These are phyloP conservation scores for Aspergillus ostianus DNA, from an alignment of 495 filamentous ascomycete species.

Conservation along the genomic window DNA sequence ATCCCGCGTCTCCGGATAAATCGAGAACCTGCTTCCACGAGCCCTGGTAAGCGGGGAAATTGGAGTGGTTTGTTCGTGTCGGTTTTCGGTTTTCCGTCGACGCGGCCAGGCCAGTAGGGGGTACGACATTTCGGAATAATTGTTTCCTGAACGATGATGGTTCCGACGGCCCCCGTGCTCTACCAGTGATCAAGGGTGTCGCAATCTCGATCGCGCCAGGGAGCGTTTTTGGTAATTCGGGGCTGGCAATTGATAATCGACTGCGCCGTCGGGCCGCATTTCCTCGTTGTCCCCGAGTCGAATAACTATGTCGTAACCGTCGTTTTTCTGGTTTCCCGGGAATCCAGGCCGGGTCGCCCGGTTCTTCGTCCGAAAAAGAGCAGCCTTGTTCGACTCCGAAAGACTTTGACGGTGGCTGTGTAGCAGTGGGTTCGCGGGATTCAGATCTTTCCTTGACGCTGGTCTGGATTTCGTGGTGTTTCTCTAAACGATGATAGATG, in stretches of 20 bases:
- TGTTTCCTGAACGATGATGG: slow-evolving; percentile 17
- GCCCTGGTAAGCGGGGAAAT: slow-evolving; percentile 31
- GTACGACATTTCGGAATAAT: slow-evolving; percentile 19
- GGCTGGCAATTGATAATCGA: slow-evolving; percentile 37
- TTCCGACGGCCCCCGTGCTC: slow-evolving; percentile 21
- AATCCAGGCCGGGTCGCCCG: slow-evolving; percentile 46
- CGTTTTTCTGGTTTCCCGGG: slow-evolving; percentile 38
- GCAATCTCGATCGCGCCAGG: slow-evolving; percentile 49
- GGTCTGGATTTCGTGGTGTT: slow-evolving; percentile 40
- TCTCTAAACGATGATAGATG: slow-evolving; percentile 44
- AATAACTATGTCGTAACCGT: slow-evolving; percentile 39
- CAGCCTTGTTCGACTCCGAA: slow-evolving; percentile 10
- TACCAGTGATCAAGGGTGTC: slow-evolving; percentile 46
- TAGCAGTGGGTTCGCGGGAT: neutral
- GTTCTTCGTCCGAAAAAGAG: slow-evolving; percentile 38
- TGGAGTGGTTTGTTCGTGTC: slow-evolving; percentile 19
- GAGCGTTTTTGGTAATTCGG: slow-evolving; percentile 36
- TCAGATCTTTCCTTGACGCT: slow-evolving; percentile 25
- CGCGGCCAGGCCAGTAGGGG: neutral
- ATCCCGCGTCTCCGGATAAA: slow-evolving; percentile 31
- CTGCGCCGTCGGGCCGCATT: slow-evolving; percentile 26
- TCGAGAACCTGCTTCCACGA: slow-evolving; percentile 43
- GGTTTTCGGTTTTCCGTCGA: slow-evolving; percentile 13
- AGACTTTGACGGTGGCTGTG: slow-evolving; percentile 1
- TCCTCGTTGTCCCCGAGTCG: slow-evolving; percentile 27